Conservation (phyloP, 805 yeast species). For the Sugiyamaella chiloensis region DNA sequence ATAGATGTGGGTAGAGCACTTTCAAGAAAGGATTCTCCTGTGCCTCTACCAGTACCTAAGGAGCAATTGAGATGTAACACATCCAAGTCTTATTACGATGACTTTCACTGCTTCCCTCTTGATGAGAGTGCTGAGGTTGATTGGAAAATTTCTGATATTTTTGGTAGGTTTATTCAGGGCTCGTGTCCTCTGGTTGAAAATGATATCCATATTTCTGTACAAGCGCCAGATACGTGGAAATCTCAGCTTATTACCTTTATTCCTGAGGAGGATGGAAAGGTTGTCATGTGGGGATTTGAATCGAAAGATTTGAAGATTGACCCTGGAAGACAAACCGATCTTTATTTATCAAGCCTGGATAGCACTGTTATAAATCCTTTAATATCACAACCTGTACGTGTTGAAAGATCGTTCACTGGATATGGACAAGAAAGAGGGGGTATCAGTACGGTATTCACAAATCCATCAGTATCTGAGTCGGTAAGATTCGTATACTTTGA, state of each 20-base stretch:
- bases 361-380: slow-evolving; percentile 42
- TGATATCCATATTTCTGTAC: slow-evolving; percentile 33
- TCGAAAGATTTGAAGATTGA: slow-evolving; percentile 6
- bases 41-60: slow-evolving; percentile 77
- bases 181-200: slow-evolving; percentile 54
- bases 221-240: slow-evolving; percentile 18
- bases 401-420: slow-evolving; percentile 85
- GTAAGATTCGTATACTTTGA: slow-evolving; percentile 66
- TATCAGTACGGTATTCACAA: slow-evolving; percentile 70
- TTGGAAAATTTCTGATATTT: slow-evolving; percentile 61
- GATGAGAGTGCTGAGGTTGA: slow-evolving; percentile 45
- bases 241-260: not conserved
- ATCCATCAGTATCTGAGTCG: slow-evolving; percentile 49
- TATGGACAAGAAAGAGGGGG: slow-evolving; percentile 92
- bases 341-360: slow-evolving; percentile 44
- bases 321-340: slow-evolving; percentile 24
- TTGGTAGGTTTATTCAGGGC: slow-evolving; percentile 55
- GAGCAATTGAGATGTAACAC: slow-evolving; percentile 71
- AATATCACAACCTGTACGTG: slow-evolving; percentile 59
- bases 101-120: slow-evolving; percentile 76
- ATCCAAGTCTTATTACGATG: slow-evolving; percentile 50
- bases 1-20: slow-evolving; percentile 65
- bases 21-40: slow-evolving; percentile 60
- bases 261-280: not conserved
- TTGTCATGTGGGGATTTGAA: not conserved